Conservation (phyloP, 805 yeast species). For the Hanseniaspora lindneri region DNA sequence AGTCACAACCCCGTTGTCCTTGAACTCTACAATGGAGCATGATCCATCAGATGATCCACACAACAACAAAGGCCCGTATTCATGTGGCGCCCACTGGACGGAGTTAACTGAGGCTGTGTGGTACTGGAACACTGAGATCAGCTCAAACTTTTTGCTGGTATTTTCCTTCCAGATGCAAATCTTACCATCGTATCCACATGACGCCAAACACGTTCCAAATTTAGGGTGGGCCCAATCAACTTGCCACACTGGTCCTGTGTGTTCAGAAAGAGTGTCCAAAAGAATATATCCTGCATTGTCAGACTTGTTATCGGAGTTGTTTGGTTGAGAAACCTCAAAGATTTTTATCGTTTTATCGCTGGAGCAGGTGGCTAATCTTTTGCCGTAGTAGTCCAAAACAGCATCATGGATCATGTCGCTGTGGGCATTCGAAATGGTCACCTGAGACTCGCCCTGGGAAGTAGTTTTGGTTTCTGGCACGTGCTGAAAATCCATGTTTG, state of each 20-base stretch:
- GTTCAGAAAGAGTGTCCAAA: constrained; percentile 77
- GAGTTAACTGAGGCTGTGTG: constrained; percentile 93
- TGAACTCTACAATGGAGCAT: constrained; percentile 80
- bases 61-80: constrained; percentile 80
- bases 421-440: constrained; percentile 81
- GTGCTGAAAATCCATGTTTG: constrained; percentile 6
- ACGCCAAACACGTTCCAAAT: constrained; percentile 87
- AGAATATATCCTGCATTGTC: constrained; percentile 25
- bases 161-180: constrained; percentile 93
- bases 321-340: constrained; percentile 80
- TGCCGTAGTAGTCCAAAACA: constrained; percentile 91
- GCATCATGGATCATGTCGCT: constrained; percentile 94
- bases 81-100: constrained; percentile 95
- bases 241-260: constrained; percentile 99
- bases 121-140: constrained; percentile 71
- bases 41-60: constrained; percentile 91
- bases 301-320: constrained; percentile 35
- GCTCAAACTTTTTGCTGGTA: constrained; percentile 56
- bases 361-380: constrained; percentile 88
- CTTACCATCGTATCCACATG: constrained; percentile 90
- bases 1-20: constrained; percentile 67
- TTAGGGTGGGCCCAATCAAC: constrained; percentile 98
- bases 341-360: constrained; percentile 93
- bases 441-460: constrained; percentile 41
- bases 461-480: constrained; percentile 32